Base-by-base conservation (phyloP, 75 land plant species). In the Pinus albicaulis region DNA sequence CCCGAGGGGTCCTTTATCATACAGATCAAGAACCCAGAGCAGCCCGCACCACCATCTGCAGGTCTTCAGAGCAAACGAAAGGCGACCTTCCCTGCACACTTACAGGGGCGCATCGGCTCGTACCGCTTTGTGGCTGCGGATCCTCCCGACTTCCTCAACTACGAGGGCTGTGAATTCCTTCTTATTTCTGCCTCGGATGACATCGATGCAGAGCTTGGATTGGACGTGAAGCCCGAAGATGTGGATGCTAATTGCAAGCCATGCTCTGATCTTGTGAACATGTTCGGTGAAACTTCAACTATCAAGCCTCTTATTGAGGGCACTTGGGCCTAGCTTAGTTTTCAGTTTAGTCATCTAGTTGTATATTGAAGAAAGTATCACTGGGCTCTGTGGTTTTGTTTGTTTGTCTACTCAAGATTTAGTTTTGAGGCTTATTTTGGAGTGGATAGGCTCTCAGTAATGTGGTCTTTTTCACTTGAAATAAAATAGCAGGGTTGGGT, bases 131-230 rank as follows among this genome's bases (percentile, higher is more conserved):
- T 44, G 58, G 83, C 98, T 24, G 98, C 90, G 17, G 93, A 95
- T 71, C 94, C 98, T 11, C 94, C 91, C 2, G 91, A 91, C 74
- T 88, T 89, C 55, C 78, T 95, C 78, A 95, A 95, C 89, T 95
- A 85, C 55, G 94, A 93, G 77, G 98, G 97, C 20, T 90, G 94
- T 72, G 94, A 95, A 77, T 89, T 95, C 83, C 71, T 93, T 75
- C 87, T 95, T 48, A 83, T 91, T 23, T 38, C 96, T 4, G 96
- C 94, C 4, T 91, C 89, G 0, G 92, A 91, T 73, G 83, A 91
- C 70, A 81, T 95, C 24, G 92, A 91, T 12, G 84, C 82, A 41
- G 98, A 95, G 81, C 81, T 95, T 58, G 98, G 92, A 31, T 24
- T 89, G 76, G 89, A 91, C 62, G 71, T 91, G 34, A 59, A 74